Conservation (phyloP, 1,284 basidiomycete species). For the Cystobasidium sp. region DNA sequence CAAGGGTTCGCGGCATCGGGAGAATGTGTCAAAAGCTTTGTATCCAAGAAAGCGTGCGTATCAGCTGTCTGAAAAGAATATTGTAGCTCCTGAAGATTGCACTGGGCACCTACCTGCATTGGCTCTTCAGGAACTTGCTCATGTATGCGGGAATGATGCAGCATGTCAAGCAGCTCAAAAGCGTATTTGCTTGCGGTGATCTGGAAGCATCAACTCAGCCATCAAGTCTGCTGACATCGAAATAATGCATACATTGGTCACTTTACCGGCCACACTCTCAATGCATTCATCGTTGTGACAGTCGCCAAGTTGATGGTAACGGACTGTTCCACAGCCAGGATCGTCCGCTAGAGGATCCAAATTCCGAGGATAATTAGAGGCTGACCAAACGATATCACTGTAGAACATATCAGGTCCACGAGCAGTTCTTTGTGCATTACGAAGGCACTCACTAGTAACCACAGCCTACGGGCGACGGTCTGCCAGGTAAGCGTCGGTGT, state of each 20-base stretch:
- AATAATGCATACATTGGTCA: constrained; percentile 26
- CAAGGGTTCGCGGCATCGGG: constrained; percentile 41
- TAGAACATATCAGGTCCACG: not conserved
- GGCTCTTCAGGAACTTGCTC: not conserved
- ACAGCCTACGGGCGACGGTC: constrained; percentile 14
- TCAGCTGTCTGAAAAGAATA: not conserved
- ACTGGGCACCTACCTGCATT: constrained; percentile 28
- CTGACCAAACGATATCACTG: constrained; percentile 35
- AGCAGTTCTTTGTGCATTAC: not conserved
- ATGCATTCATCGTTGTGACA: constrained; percentile 43
- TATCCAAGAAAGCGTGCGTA: not conserved
- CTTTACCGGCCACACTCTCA: constrained; percentile 2
- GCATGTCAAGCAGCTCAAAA: constrained; percentile 38
- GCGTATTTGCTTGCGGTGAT: constrained; percentile 37
- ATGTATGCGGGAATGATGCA: constrained; percentile 7
- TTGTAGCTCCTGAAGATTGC: not conserved
- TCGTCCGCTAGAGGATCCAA: constrained; percentile 1
- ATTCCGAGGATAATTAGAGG: constrained; percentile 30
- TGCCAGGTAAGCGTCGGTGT: constrained; percentile 1
- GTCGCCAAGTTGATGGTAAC: constrained; percentile 38
- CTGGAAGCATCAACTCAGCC: not conserved
- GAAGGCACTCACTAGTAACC: constrained; percentile 27
- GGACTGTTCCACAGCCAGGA: constrained; percentile 28
- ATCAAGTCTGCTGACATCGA: not conserved
- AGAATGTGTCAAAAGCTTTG: constrained; percentile 34